These are phyloP conservation scores for Mycena vitilis DNA, from an alignment of 768 basidiomycete species.

Conservation along the genomic window DNA sequence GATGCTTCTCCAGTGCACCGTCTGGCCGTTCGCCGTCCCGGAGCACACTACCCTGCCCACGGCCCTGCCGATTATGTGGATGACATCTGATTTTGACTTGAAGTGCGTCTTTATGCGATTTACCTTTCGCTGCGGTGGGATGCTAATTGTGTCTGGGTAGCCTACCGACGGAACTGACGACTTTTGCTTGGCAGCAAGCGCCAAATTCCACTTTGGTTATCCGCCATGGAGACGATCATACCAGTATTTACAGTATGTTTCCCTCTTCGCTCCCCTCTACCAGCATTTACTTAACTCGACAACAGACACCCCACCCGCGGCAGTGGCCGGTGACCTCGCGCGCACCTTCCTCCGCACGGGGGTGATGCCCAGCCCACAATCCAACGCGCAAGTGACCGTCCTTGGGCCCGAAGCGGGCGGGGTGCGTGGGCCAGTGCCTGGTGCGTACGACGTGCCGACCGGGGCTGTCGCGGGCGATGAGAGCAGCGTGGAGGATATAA, in stretches of 20 bases:
- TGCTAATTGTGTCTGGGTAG: neutral
- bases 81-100: slow-evolving; percentile 33
- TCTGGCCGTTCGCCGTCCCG: slow-evolving; percentile 16
- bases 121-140: neutral
- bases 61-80: slow-evolving; percentile 12
- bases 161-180: slow-evolving; percentile 18
- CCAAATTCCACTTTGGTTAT: slow-evolving; percentile 27
- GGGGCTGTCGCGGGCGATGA: slow-evolving; percentile 26
- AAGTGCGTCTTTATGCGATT: slow-evolving; percentile 4
- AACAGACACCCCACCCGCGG: neutral
- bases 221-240: slow-evolving; percentile 35
- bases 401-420: slow-evolving; percentile 1
- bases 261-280: neutral
- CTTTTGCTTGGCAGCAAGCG: slow-evolving; percentile 20
- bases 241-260: slow-evolving; percentile 27
- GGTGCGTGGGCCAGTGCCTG: slow-evolving; percentile 4
- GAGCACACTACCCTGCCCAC: slow-evolving; percentile 1
- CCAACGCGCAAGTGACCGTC: slow-evolving; percentile 19
- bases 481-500: slow-evolving; percentile 16
- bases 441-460: slow-evolving; percentile 27
- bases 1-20: slow-evolving; percentile 4
- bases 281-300: neutral
- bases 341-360: slow-evolving; percentile 21
- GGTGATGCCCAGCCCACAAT: slow-evolving; percentile 6
- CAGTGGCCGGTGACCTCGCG: neutral